These are phyloP conservation scores for Neonectria sp. DNA, from an alignment of 2,329 filamentous ascomycete genomes.

Conservation along the genomic window DNA sequence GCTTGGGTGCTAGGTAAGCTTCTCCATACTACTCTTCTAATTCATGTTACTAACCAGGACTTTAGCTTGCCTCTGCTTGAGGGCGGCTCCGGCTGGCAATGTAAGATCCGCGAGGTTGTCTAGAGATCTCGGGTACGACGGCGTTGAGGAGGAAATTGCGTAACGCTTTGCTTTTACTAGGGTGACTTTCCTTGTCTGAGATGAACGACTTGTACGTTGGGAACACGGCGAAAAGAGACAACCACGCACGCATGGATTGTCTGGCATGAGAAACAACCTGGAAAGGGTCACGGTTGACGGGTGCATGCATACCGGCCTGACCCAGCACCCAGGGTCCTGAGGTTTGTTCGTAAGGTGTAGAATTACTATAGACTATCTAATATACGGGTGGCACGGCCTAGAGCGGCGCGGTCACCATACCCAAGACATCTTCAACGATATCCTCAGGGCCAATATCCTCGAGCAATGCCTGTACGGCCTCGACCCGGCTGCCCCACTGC, in stretches of 20 bases:
- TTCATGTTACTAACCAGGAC: conserved; percentile 34
- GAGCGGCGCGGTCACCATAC: conserved; percentile 68
- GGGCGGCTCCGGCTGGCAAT: conserved; percentile 89
- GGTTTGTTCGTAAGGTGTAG: conserved; percentile 40
- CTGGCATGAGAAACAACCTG: conserved; percentile 38
- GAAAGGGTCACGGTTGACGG: conserved; percentile 33
- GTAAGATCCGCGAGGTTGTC: conserved; percentile 84
- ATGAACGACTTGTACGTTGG: conserved; percentile 43
- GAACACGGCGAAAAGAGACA: conserved; percentile 37
- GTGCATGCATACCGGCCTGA: conserved; percentile 26
- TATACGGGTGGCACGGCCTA: conserved; percentile 43
- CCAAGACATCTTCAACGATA: conserved; percentile 76
- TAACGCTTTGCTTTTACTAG: conserved; percentile 41
- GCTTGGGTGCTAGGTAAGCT: conserved; percentile 91
- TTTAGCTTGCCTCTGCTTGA: conserved; percentile 85
- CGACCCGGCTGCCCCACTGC: conserved; percentile 89
- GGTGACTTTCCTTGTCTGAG: conserved; percentile 36
- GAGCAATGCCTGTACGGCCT: conserved; percentile 77
- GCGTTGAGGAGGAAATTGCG: conserved; percentile 44
- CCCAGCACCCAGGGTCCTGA: conserved; percentile 37
- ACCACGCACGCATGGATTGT: conserved; percentile 28
- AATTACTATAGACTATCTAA: conserved; percentile 50
- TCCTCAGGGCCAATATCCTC: conserved; percentile 73
- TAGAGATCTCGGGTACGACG: conserved; percentile 54
- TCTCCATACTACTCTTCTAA: conserved; percentile 1